Evolutionary conservation across 2,329 filamentous ascomycete species (phyloP), one percentile per base, ranked within the genome.

Genomic region (Verticillium klebahnii): DNA sequence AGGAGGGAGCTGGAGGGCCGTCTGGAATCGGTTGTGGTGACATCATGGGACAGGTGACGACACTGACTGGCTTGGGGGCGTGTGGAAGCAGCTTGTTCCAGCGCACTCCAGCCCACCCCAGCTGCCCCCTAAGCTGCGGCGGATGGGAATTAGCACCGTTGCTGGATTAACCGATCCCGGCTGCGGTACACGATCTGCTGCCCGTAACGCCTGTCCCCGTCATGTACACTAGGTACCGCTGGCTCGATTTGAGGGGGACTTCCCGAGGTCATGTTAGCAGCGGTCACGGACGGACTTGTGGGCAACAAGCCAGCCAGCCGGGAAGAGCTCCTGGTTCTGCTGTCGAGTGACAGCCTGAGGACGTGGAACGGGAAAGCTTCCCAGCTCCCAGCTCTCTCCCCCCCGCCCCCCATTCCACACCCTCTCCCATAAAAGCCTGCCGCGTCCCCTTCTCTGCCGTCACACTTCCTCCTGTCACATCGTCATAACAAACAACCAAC

Each of bases 1-100:
- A 52, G 19, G 3, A 52, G 45, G 12, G 45, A 52, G 45, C 45
- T 23, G 45, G 39, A n/a, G 15, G 39, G 17, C 17, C 45, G 12
- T 52, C 45, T 52, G 45, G 19, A 25, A 23, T 52, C 45, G 45
- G 45, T 3, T 52, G 25, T 77, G 73, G 74, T 78, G 76, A 78
- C 76, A 75, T 78, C 76, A 78, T 76, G 64, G 65, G 63, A 69
- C 72, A 71, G 71, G 72, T 73, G 68, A 72, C 71, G 73, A 74
- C 71, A 73, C 67, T 61, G 63, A 39, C 37, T 59, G 15, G 56
- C 23, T 29, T 12, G 29, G 31, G 54, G 54, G 31, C 54, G 54
- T n/a, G 54, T 50, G 40, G n/a, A n/a, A 50, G 40, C 40, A 50
- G 45, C 45, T 52, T 52, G 45, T 52, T 52, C 45, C 45, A 52